Evolutionary conservation across 2,329 filamentous ascomycete genomes (phyloP), one percentile per base, ranked within the genome.

Genomic region (Botrytis sinoallii): DNA sequence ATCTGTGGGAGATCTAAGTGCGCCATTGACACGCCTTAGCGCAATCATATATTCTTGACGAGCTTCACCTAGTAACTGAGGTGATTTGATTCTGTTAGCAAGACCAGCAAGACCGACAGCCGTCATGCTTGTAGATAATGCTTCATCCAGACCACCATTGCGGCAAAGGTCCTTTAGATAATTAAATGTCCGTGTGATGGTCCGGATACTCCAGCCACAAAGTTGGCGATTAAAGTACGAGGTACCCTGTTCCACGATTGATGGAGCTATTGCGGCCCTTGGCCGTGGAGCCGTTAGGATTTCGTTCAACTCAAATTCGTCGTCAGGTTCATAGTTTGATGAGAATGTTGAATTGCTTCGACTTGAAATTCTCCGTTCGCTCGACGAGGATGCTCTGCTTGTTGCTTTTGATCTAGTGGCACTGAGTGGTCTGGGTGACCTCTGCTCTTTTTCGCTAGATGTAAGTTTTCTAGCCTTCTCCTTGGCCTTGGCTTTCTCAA

Each of bases 91-190:
- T 10, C 52, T 81, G 75, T 85, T 84, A 25, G 86, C 85, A 40
- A 88, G 80, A 32, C 85, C 85, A 55, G 85, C 84, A 38, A 88
- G 82, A 32, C 86, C 86, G 8, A 87, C 86, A 25, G 86, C 86
- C 1, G 84, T 84, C 81, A 88, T 86, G 77, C 75, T 75, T 16
- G 74, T 48, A 38, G 61, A 66, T 18, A 74, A 65, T 42, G 66
- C 71, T 29, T 73, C 72, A 40, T 75, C 72, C 22, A 75, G 20
- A 8, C 46, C 67, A 35, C 64, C 61, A 22, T 48, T 60, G 46
- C 55, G 69, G 44, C 71, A 74, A 1, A 77, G 44, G 16, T 74
- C 64, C 38, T 70, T 52, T 16, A 75, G n/a, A 52, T 74, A 73
- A 22, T 63, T 48, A 46, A 75, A n/a, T 74, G 52, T 0, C 74